phyloP scores from a whole-genome alignment of 352 stramenopile species.

The Thalassiosira gravida region DNA sequence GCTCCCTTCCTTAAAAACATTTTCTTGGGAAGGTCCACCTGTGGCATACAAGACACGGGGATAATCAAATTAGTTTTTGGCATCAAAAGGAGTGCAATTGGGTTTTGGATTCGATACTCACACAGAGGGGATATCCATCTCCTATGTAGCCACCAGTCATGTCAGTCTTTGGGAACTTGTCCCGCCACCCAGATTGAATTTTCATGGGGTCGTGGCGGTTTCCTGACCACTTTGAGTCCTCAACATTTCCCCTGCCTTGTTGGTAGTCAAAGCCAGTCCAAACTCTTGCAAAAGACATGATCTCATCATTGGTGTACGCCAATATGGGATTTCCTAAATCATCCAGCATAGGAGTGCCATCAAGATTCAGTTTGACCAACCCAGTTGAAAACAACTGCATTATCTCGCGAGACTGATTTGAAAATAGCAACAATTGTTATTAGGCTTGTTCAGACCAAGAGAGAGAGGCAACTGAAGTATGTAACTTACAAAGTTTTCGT shows the following conservation, averaged over 20 bases:
- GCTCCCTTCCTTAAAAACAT: slow-evolving; percentile 66
- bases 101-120: neutral
- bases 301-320: slow-evolving; percentile 82
- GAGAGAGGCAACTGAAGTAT: too few relatives aligned
- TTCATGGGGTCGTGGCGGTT: slow-evolving; percentile 81
- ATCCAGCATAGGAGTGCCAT: slow-evolving; percentile 72
- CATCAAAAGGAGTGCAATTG: slow-evolving; percentile 13
- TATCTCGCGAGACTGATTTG: slow-evolving; percentile 11
- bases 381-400: slow-evolving; percentile 79
- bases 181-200: slow-evolving; percentile 60
- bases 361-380: slow-evolving; percentile 67
- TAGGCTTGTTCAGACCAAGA: neutral
- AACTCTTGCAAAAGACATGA: slow-evolving; percentile 74
- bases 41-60: neutral
- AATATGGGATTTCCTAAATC: slow-evolving; percentile 51
- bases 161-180: slow-evolving; percentile 74
- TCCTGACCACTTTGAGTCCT: slow-evolving; percentile 48
- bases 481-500: slow-evolving; percentile 74
- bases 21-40: slow-evolving; percentile 48
- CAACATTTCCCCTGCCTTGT: slow-evolving; percentile 60
- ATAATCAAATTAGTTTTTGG: neutral
- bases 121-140: slow-evolving; percentile 70
- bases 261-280: slow-evolving; percentile 83
- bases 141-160: slow-evolving; percentile 69
- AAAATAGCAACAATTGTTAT: neutral